These are phyloP conservation scores for Arthrobotrys pseudoclavata DNA, from an alignment of 2,329 filamentous ascomycete genomes.

Conservation along the genomic window DNA sequence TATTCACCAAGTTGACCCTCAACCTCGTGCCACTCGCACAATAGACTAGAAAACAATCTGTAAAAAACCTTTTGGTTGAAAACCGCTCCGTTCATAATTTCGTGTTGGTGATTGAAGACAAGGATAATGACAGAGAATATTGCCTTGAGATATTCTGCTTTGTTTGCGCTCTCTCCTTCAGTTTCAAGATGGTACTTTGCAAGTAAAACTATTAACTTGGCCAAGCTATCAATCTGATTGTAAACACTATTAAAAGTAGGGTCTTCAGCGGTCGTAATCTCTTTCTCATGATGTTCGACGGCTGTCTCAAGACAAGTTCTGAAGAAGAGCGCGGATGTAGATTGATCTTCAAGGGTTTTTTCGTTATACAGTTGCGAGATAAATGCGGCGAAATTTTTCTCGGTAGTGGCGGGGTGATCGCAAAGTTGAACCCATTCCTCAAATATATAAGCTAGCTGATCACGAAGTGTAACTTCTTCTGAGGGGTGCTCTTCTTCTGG, in stretches of 20 bases:
- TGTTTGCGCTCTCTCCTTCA: slow-evolving; percentile 70
- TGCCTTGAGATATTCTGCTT: slow-evolving; percentile 80
- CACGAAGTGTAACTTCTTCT: slow-evolving; percentile 75
- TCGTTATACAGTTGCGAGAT: slow-evolving; percentile 84
- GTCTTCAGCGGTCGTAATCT: slow-evolving; percentile 68
- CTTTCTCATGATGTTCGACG: slow-evolving; percentile 81
- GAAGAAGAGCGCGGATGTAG: slow-evolving; percentile 84
- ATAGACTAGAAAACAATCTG: slow-evolving; percentile 84
- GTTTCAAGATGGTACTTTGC: slow-evolving; percentile 77
- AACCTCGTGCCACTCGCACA: slow-evolving; percentile 78
- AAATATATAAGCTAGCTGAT: slow-evolving; percentile 94
- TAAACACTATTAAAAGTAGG: slow-evolving; percentile 68
- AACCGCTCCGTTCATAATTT: slow-evolving; percentile 78
- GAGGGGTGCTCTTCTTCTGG: slow-evolving; percentile 78
- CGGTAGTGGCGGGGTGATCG: slow-evolving; percentile 81
- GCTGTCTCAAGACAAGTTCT: slow-evolving; percentile 84
- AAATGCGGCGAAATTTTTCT: slow-evolving; percentile 80
- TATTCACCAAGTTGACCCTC: slow-evolving; percentile 75
- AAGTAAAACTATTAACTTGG: slow-evolving; percentile 82
- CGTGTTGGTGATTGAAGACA: slow-evolving; percentile 86
- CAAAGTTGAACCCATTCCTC: slow-evolving; percentile 92
- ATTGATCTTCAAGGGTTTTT: slow-evolving; percentile 78
- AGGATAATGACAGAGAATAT: slow-evolving; percentile 83
- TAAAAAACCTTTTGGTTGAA: slow-evolving; percentile 94
- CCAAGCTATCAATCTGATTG: slow-evolving; percentile 80